Evolutionary conservation across 495 filamentous ascomycete species (phyloP).

Genomic region (Neurospora terricola): DNA sequence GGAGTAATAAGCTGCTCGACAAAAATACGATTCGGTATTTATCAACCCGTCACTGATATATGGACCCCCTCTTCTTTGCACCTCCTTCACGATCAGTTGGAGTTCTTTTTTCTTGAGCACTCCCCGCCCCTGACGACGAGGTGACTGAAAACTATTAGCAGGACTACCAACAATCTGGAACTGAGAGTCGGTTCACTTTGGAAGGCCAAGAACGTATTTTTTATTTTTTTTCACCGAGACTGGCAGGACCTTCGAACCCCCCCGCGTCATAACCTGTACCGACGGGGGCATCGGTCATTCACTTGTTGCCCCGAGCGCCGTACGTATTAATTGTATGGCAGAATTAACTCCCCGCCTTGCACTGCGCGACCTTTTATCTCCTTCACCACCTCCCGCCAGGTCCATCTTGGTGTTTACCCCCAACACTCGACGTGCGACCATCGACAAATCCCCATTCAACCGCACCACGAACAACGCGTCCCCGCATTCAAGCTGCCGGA

Average conservation of each 20-base stretch:
- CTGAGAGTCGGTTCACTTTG: background rate
- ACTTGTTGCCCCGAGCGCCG: background rate
- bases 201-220: background rate
- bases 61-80: background rate
- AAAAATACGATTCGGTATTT: background rate
- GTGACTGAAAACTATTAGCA: background rate
- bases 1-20: background rate
- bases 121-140: background rate
- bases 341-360: background rate
- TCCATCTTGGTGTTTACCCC: background rate
- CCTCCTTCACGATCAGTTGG: background rate
- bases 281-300: background rate
- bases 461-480: background rate
- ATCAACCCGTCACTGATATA: background rate
- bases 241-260: background rate
- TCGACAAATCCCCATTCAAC: background rate
- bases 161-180: background rate
- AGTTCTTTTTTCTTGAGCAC: background rate
- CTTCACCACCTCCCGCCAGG: background rate
- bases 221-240: background rate
- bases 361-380: background rate
- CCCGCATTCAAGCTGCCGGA: background rate
- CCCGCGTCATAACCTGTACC: background rate
- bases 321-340: background rate
- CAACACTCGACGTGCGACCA: background rate